phyloP scores from a whole-genome alignment of 352 stramenopile genomes.

The Pythium scleroteichum region DNA sequence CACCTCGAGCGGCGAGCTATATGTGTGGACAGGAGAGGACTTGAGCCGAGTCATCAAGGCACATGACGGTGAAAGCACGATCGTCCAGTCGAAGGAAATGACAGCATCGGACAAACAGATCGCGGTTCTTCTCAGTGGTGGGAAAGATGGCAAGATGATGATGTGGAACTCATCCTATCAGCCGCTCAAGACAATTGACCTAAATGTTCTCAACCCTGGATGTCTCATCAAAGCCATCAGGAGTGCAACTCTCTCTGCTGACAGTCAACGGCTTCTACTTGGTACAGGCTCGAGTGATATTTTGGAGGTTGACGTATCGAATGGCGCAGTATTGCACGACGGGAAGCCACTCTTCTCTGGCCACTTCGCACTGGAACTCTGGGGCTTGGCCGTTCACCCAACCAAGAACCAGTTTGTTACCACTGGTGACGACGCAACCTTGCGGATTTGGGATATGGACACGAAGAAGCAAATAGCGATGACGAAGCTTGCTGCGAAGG shows the following conservation, averaged over 20 bases:
- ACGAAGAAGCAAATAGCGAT: slow-evolving; percentile 43
- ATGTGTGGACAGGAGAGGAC: slow-evolving; percentile 57
- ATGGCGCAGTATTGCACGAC: slow-evolving; percentile 36
- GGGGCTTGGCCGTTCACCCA: slow-evolving; percentile 81
- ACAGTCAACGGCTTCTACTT: slow-evolving; percentile 61
- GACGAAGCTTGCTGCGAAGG: slow-evolving; percentile 41
- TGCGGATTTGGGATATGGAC: slow-evolving; percentile 86
- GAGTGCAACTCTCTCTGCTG: slow-evolving; percentile 46
- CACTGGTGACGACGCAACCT: slow-evolving; percentile 74
- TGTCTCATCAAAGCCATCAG: slow-evolving; percentile 45
- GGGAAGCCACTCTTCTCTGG: slow-evolving; percentile 53
- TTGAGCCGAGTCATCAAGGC: slow-evolving; percentile 58
- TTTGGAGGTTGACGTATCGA: slow-evolving; percentile 60
- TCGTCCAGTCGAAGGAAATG: slow-evolving; percentile 32
- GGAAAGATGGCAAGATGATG: slow-evolving; percentile 71
- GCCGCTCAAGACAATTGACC: slow-evolving; percentile 67
- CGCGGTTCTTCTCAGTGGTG: slow-evolving; percentile 50
- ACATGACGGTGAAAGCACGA: slow-evolving; percentile 53
- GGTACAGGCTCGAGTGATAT: slow-evolving; percentile 90
- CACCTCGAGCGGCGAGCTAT: slow-evolving; percentile 53
- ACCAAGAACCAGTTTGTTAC: slow-evolving; percentile 60
- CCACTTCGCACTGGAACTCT: slow-evolving; percentile 76
- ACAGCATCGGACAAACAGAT: background rate
- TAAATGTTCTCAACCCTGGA: slow-evolving; percentile 37
- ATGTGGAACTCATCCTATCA: slow-evolving; percentile 70